These are phyloP conservation scores for Cyathus striatus DNA, from an alignment of 768 basidiomycete species.

Conservation along the genomic window DNA sequence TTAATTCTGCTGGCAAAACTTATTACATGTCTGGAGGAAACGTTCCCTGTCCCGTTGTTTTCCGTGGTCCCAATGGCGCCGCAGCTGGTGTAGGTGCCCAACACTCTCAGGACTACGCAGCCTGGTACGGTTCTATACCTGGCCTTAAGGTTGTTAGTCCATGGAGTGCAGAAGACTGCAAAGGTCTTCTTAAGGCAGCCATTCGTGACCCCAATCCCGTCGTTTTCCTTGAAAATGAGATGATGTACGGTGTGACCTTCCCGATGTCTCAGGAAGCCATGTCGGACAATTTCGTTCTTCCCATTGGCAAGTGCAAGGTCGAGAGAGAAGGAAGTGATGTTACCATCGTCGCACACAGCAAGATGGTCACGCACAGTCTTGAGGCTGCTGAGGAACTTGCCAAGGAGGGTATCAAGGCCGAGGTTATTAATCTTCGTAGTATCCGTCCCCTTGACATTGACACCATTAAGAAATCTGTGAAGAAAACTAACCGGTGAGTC, in stretches of 20 bases:
- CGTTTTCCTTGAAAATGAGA: conserved; percentile 99
- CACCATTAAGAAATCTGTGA: conserved; percentile 94
- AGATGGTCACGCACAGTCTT: conserved; percentile 93
- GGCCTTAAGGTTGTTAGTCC: conserved; percentile 98
- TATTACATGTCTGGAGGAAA: conserved; percentile 99
- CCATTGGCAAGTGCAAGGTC: conserved; percentile 96
- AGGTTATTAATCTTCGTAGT: conserved; percentile 94
- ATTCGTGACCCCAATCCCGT: conserved; percentile 98
- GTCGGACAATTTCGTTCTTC: conserved; percentile 91
- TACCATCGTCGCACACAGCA: conserved; percentile 96
- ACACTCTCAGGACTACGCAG: conserved; percentile 96
- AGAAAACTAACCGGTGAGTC: conserved; percentile 92
- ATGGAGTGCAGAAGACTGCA: conserved; percentile 99
- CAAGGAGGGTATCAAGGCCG: conserved; percentile 96
- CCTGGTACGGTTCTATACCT: conserved; percentile 91
- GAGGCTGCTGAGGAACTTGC: conserved; percentile 92
- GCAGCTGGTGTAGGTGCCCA: conserved; percentile 96
- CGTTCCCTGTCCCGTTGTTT: conserved; percentile 96
- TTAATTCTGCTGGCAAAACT: conserved; percentile 99
- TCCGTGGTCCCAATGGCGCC: conserved; percentile 99
- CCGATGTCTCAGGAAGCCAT: conserved; percentile 93
- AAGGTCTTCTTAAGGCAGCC: conserved; percentile 93
- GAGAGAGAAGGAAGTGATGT: conserved; percentile 91
- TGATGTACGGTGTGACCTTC: conserved; percentile 97
- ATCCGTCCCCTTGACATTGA: conserved; percentile 98